Evolutionary conservation across 202 grass and related monocot species (phyloP).

Genomic region (Carex sylvatica): DNA sequence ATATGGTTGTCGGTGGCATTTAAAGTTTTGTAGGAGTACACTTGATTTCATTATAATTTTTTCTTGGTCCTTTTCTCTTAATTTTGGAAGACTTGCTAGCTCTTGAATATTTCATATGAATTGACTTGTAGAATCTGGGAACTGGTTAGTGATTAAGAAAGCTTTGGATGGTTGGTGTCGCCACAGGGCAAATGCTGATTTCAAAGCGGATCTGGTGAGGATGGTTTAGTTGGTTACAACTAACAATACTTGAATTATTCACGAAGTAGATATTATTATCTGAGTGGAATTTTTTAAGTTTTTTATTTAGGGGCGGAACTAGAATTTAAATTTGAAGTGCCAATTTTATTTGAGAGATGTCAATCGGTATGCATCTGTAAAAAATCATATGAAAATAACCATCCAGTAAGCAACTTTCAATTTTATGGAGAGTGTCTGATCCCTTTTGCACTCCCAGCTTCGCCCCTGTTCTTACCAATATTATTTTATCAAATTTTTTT

Average conservation of each 20-base stretch:
- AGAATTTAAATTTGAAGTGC: no score
- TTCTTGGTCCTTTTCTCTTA: neutral
- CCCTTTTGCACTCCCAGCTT: no score
- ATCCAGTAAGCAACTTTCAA: no score
- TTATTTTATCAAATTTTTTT: no score
- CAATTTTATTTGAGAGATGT: no score
- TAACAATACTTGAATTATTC: neutral
- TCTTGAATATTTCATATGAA: neutral
- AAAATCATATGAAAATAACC: no score
- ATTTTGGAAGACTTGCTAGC: neutral
- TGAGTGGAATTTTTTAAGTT: no score
- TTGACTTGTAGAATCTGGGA: neutral
- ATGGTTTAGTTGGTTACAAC: neutral
- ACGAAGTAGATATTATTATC: no score
- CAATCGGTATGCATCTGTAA: no score
- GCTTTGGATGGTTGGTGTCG: neutral
- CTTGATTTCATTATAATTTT: neutral
- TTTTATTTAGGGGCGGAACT: no score
- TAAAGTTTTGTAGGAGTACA: neutral
- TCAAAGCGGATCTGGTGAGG: neutral
- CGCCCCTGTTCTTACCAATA: no score
- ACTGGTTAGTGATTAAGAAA: neutral
- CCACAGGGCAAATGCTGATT: constrained; percentile 16
- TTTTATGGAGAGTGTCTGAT: no score
- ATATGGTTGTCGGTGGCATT: neutral